Conservation (phyloP, 768 basidiomycete genomes). For the Collybia sp. region DNA sequence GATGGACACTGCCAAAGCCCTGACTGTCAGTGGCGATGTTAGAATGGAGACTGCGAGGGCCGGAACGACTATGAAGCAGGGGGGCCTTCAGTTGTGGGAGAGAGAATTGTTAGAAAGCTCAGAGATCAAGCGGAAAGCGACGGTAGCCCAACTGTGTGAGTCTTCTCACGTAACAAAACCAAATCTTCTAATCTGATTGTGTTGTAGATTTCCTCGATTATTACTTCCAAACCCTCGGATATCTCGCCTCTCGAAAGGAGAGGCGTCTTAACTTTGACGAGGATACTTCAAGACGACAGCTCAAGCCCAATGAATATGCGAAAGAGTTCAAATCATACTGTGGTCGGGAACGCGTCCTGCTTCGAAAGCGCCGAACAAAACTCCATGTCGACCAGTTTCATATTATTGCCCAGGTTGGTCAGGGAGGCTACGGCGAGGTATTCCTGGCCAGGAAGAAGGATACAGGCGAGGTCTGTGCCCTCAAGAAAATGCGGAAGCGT, state of each 20-base stretch:
- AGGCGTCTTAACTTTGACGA: conserved; percentile 78
- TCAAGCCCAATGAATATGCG: conserved; percentile 50
- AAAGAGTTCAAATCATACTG: conserved; percentile 92
- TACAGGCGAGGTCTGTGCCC: conserved; percentile 92
- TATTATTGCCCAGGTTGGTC: conserved; percentile 97
- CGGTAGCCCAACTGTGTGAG: conserved; percentile 94
- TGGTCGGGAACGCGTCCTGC: conserved; percentile 87
- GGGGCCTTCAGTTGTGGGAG: conserved; percentile 76
- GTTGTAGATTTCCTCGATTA: conserved; percentile 90
- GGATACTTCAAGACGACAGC: conserved; percentile 68
- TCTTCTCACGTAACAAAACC: conserved; percentile 10
- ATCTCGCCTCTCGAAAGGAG: conserved; percentile 81
- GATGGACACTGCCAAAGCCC: conserved; percentile 75
- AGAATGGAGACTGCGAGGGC: conserved; percentile 64
- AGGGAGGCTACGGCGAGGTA: conserved; percentile 98
- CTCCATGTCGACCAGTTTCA: conserved; percentile 93
- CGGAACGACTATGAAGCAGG: conserved; percentile 50
- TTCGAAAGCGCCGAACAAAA: conserved; percentile 92
- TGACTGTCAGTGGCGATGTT: conserved; percentile 37
- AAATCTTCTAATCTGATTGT: background rate
- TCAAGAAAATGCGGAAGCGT: conserved; percentile 96
- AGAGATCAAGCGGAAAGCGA: conserved; percentile 93
- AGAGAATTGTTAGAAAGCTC: conserved; percentile 74
- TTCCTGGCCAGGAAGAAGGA: conserved; percentile 94
- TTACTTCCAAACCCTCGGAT: conserved; percentile 93